phyloP scores from a whole-genome alignment of 768 basidiomycete genomes.

The Sporobolomyces pararoseus region DNA sequence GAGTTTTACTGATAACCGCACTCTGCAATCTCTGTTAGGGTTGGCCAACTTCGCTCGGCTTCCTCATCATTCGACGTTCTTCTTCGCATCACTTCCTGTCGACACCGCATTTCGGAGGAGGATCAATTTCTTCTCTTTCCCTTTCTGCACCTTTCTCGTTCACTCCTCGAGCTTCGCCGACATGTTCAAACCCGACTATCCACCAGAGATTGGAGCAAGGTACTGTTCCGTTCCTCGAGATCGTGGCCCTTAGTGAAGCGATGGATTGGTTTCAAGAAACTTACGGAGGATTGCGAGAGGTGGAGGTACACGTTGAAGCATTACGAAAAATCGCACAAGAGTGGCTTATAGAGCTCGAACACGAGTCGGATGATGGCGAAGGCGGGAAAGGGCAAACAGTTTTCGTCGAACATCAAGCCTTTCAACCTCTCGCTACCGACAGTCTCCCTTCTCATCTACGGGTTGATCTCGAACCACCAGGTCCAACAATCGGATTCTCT shows the following conservation, averaged over 20 bases:
- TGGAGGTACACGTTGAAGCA: not conserved
- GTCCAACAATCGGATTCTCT: slow-evolving; percentile 43
- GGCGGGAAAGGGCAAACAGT: slow-evolving; percentile 1
- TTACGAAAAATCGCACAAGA: not conserved
- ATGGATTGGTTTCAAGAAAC: slow-evolving; percentile 18
- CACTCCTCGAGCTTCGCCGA: not conserved
- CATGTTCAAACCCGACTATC: not conserved
- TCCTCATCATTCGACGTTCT: slow-evolving; percentile 41
- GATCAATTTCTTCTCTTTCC: slow-evolving; percentile 41
- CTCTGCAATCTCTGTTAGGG: too few species aligned
- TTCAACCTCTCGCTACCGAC: not conserved
- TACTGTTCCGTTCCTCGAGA: slow-evolving; percentile 42
- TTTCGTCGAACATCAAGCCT: slow-evolving; percentile 21
- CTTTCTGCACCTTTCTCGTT: slow-evolving; percentile 19
- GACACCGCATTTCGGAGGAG: slow-evolving; percentile 44
- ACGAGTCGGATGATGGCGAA: not conserved
- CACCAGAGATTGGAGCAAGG: slow-evolving; percentile 42
- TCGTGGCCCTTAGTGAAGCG: slow-evolving; percentile 39
- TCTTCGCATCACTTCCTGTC: slow-evolving; percentile 13
- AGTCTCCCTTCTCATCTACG: not conserved
- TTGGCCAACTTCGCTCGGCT: slow-evolving; percentile 45
- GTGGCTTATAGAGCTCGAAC: slow-evolving; percentile 6
- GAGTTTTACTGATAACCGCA: too few species aligned
- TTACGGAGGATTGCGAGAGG: slow-evolving; percentile 5
- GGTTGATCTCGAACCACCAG: slow-evolving; percentile 4